phyloP scores from a whole-genome alignment of 441 rosid species.

The Bocquillonia castaneifolia region DNA sequence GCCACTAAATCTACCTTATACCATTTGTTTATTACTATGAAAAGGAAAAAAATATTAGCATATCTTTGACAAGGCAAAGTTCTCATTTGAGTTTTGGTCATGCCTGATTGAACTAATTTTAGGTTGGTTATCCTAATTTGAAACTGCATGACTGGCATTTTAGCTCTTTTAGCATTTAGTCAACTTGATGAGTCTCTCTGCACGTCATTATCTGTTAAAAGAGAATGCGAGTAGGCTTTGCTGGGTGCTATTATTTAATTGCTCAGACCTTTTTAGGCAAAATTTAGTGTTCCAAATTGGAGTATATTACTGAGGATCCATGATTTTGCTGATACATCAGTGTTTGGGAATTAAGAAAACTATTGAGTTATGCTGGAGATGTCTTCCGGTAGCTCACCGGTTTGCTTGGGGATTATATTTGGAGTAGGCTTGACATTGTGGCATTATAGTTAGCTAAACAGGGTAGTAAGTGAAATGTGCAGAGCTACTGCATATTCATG shows the following conservation, averaged over 20 bases:
- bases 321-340: background rate
- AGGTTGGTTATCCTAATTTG: background rate
- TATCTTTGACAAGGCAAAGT: background rate
- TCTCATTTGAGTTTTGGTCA: background rate
- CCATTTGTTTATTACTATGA: background rate
- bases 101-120: background rate
- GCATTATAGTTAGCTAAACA: background rate
- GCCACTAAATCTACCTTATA: background rate
- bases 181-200: background rate
- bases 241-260: background rate
- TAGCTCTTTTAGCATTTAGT: background rate
- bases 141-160: background rate
- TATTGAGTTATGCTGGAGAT: background rate
- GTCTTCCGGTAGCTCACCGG: background rate
- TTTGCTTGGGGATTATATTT: constrained; percentile 1
- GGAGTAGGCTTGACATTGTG: background rate
- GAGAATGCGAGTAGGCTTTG: background rate
- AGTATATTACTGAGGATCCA: background rate
- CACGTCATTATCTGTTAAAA: background rate
- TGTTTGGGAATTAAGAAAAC: background rate
- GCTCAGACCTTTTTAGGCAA: background rate
- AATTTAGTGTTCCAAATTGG: background rate
- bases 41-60: background rate
- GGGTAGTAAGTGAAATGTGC: no score
- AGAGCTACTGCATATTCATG: background rate